A percentile compares a stretch with the other conserved stretches of the same genome.
These are phyloP conservation scores for Cadophora sp. DNA, from an alignment of 2,329 filamentous ascomycete genomes.

Conservation along the genomic window DNA sequence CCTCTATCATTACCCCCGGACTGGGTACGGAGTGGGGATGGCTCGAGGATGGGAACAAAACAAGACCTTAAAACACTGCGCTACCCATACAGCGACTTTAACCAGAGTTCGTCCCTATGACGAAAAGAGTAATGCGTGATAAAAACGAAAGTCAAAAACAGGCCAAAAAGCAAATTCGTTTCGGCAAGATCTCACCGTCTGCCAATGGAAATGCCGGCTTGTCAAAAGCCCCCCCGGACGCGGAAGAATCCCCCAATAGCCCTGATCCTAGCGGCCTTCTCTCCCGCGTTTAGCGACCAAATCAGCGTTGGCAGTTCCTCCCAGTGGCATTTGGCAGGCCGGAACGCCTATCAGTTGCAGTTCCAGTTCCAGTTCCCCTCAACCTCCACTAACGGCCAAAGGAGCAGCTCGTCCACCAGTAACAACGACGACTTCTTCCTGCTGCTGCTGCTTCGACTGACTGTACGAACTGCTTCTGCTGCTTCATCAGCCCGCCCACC, in stretches of 20 bases:
- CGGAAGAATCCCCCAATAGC: background rate
- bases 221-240: background rate
- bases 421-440: background rate
- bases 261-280: constrained; percentile 13
- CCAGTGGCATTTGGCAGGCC: background rate
- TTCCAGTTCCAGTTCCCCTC: background rate
- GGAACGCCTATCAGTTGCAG: background rate
- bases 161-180: background rate
- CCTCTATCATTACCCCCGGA: too few relatives aligned
- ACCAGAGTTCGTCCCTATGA: too few relatives aligned
- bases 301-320: constrained; percentile 2
- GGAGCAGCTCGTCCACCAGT: background rate
- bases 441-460: too few relatives aligned
- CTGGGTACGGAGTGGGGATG: too few relatives aligned
- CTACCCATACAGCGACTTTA: too few relatives aligned
- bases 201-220: too few relatives aligned
- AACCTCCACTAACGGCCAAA: too few relatives aligned
- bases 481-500: too few relatives aligned
- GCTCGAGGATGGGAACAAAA: too few relatives aligned
- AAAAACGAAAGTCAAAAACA: background rate
- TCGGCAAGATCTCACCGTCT: background rate
- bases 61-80: too few relatives aligned
- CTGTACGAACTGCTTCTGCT: too few relatives aligned
- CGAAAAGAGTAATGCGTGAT: background rate
- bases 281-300: constrained; percentile 7